Percentiles rank a stretch among this genome's conserved stretches.
These are phyloP conservation scores for Tulasnella sp. DNA, from an alignment of 768 basidiomycete species.

Conservation along the genomic window DNA sequence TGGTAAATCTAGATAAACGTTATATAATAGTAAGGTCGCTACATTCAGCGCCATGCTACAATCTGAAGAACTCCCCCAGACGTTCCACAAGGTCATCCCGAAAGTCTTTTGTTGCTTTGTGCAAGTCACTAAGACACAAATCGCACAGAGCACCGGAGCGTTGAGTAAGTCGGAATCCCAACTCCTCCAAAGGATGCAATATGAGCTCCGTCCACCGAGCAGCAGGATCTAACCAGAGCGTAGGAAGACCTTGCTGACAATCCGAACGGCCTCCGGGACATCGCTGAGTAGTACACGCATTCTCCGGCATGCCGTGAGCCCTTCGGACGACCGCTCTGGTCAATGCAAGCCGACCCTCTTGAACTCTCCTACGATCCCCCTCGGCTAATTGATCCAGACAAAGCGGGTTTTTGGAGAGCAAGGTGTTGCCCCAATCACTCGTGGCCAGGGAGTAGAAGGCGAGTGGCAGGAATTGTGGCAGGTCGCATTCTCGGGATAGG, in stretches of 20 bases:
- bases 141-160: neutral
- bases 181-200: neutral
- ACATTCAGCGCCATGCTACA: neutral
- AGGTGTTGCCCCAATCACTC: neutral
- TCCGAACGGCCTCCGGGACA: neutral
- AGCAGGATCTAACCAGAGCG: neutral
- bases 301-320: constrained; percentile 16
- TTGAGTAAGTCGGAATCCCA: neutral
- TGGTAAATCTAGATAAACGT: neutral
- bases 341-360: neutral
- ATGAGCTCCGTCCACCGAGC: neutral
- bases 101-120: neutral
- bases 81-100: neutral
- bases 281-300: neutral
- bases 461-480: constrained; percentile 13
- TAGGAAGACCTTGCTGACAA: constrained; percentile 5
- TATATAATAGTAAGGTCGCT: neutral
- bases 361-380: constrained; percentile 1
- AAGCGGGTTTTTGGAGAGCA: neutral
- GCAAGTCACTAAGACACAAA: neutral
- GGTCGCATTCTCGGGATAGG: neutral
- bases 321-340: neutral
- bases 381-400: neutral
- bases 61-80: neutral
- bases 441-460: constrained; percentile 19